Evolutionary conservation across 495 filamentous ascomycete species (phyloP), one percentile per base, ranked within the genome.

Genomic region (Neurospora terricola): DNA sequence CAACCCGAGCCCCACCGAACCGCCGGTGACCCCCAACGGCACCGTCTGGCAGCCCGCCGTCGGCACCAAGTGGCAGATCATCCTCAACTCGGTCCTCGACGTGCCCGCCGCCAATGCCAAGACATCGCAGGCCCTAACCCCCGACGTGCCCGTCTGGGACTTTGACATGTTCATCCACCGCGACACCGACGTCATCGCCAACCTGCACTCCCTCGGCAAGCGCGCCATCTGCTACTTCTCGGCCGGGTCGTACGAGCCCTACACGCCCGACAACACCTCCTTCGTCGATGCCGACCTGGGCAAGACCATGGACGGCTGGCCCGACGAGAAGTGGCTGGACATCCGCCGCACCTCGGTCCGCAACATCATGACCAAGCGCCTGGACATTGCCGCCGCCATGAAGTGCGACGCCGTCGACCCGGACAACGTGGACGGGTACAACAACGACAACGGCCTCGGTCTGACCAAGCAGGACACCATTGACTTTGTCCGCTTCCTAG

Each of bases 341-440:
- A 81, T 87, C 69, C 84, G 83, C 72, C 88, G 86, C 71, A 38
- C 77, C 3, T 86, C 84, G 68, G 89, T 93, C 36, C 84, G 89
- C 39, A 79, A 79, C 4, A 90, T 93, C 77, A 82, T 93, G 90
- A 73, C 74, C 45, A 69, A 76, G 16, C 84, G 91, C 40, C 82
- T 92, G 0, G 83, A 88, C 66, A 72, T 90, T 38, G 90, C 90
- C 1, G 75, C 73, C 12, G 69, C 79, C 9, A 91, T 91, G 77
- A 88, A 89, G 38, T 93, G 91, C 74, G 90, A 91, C 75, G 91
- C 87, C 3, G 87, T 93, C 5, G 91, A 93, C 76, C 89, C 90
- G 0, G 91, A 93, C 74, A 93, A 93, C 75, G 84, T 92, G 14
- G 91, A 92, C 74, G 91, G 84, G 3, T 92, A 91, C 21, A 48